phyloP scores from a whole-genome alignment of 2,329 filamentous ascomycete genomes.

The Dendryphion nanum region DNA sequence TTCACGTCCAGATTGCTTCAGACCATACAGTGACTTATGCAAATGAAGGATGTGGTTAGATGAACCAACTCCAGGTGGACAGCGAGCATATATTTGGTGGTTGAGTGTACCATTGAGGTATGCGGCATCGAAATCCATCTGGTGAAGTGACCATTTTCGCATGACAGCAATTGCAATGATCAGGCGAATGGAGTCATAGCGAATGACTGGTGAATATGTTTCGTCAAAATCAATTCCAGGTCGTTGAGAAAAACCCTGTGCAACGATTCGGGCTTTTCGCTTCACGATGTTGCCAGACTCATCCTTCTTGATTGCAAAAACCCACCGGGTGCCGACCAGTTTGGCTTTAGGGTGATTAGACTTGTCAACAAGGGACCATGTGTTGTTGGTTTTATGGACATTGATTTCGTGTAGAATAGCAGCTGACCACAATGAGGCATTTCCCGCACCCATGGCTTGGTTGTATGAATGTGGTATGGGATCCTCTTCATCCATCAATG shows the following conservation, averaged over 20 bases:
- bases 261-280: slow-evolving; percentile 6
- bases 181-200: slow-evolving; percentile 6
- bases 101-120: slow-evolving; percentile 6
- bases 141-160: neutral
- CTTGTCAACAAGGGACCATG: slow-evolving; percentile 1
- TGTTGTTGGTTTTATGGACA: slow-evolving; percentile 4
- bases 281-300: slow-evolving; percentile 3
- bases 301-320: slow-evolving; percentile 8
- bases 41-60: neutral
- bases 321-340: slow-evolving; percentile 8
- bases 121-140: slow-evolving; percentile 9
- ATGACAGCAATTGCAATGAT: slow-evolving; percentile 1
- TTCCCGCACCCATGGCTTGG: slow-evolving; percentile 3
- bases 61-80: neutral
- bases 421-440: slow-evolving; percentile 2
- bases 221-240: slow-evolving; percentile 8
- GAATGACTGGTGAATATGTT: slow-evolving; percentile 7
- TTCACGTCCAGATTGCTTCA: neutral
- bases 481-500: slow-evolving; percentile 1
- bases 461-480: slow-evolving; percentile 2
- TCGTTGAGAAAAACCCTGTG: slow-evolving; percentile 9
- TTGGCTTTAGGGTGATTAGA: neutral
- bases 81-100: slow-evolving; percentile 4
- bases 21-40: neutral
- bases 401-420: slow-evolving; percentile 5